A percentile compares a stretch with the other conserved stretches of the same genome.
These are phyloP conservation scores for Quaeritorhiza haematococci DNA, from an alignment of 371 early-diverging fungal species.

Conservation along the genomic window DNA sequence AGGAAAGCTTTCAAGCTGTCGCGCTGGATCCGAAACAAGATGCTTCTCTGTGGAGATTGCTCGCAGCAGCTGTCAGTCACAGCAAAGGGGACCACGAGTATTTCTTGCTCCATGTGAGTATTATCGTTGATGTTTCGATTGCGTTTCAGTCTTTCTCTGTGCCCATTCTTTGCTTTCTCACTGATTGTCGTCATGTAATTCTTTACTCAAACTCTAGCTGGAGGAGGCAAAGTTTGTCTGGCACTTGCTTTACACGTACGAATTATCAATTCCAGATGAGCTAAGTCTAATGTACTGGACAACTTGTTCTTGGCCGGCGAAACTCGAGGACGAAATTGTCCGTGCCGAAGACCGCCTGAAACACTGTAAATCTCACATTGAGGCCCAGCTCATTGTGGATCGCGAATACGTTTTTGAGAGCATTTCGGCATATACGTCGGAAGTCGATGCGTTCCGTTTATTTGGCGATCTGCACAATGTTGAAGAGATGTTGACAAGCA, in stretches of 20 bases:
- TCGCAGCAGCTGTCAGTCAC: constrained; percentile 11
- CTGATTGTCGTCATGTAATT: too few relatives aligned
- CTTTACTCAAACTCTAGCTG: constrained; percentile 22
- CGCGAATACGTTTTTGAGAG: constrained; percentile 7
- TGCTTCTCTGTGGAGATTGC: constrained; percentile 12
- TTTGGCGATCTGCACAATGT: too few relatives aligned
- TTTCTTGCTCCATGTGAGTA: constrained; percentile 11
- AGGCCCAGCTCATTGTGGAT: constrained; percentile 12
- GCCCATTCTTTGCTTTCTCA: too few relatives aligned
- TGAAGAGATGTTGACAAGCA: background rate
- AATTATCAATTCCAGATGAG: constrained; percentile 14
- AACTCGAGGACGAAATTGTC: constrained; percentile 10
- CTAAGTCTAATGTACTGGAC: constrained; percentile 22
- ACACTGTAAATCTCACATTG: constrained; percentile 6
- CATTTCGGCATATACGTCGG: constrained; percentile 6
- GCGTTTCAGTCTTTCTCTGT: too few relatives aligned
- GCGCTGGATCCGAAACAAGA: constrained; percentile 19
- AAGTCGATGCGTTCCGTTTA: constrained; percentile 2
- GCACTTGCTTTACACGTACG: constrained; percentile 21
- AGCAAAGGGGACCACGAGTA: constrained; percentile 10
- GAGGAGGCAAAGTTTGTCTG: constrained; percentile 15
- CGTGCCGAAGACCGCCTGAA: constrained; percentile 10
- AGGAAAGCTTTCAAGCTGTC: constrained; percentile 10
- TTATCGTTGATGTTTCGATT: too few relatives aligned
- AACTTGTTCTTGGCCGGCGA: constrained; percentile 23